phyloP scores from a whole-genome alignment of 371 early-diverging fungal genomes.

The Umbelopsis sp. region DNA sequence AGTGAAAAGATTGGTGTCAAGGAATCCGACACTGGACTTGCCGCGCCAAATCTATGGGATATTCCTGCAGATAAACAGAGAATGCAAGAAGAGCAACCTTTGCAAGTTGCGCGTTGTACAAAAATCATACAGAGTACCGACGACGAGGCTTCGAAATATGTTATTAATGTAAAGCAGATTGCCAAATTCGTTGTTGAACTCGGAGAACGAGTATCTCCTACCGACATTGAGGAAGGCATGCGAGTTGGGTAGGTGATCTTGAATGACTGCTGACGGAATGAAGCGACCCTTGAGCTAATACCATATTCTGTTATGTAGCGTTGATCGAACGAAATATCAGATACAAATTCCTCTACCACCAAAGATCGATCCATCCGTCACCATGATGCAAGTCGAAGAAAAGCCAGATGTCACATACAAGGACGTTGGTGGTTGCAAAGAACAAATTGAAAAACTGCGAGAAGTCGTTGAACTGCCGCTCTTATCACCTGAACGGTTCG shows the following conservation, averaged over 20 bases:
- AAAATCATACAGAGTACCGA: conserved; percentile 90
- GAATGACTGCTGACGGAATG: background rate
- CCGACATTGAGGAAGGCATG: conserved; percentile 99
- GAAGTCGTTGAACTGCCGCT: conserved; percentile 99
- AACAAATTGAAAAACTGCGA: conserved; percentile 99
- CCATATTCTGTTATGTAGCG: conserved; percentile 54
- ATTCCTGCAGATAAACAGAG: conserved; percentile 98
- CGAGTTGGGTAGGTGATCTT: conserved; percentile 86
- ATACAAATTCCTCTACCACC: conserved; percentile 95
- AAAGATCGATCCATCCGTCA: conserved; percentile 95
- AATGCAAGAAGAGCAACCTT: conserved; percentile 95
- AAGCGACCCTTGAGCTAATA: background rate
- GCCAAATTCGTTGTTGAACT: conserved; percentile 99
- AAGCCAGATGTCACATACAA: conserved; percentile 99
- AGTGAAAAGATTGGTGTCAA: conserved; percentile 98
- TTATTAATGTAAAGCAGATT: conserved; percentile 99
- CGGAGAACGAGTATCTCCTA: conserved; percentile 95
- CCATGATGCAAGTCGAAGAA: conserved; percentile 99
- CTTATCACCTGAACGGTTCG: conserved; percentile 99
- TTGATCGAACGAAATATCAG: conserved; percentile 99
- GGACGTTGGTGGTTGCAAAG: conserved; percentile 99
- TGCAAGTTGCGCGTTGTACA: conserved; percentile 98
- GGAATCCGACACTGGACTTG: conserved; percentile 99
- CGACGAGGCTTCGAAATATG: conserved; percentile 89
- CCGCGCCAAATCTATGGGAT: conserved; percentile 99